Evolutionary conservation across 257 asterid species (phyloP).

Genomic region (Solanum chaucha): DNA sequence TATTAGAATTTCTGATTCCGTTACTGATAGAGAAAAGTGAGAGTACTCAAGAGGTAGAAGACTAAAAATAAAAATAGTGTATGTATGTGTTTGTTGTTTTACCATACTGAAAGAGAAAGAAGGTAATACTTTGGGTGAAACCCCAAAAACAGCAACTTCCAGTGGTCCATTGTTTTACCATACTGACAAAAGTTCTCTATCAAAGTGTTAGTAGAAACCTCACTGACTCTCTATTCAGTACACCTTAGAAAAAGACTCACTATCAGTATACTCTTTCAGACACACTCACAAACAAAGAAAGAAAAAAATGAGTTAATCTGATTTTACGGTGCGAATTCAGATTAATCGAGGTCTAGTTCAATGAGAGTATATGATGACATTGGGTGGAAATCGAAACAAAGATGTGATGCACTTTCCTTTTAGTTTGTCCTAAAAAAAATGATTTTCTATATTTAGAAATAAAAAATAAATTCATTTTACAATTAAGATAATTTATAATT

Average conservation of each 20-base stretch:
- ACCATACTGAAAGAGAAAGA: slow-evolving; percentile 50
- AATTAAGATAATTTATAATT: neutral
- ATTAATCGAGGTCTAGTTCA: neutral
- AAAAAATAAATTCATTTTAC: too few species aligned
- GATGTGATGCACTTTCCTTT: neutral
- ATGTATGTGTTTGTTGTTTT: slow-evolving; percentile 49
- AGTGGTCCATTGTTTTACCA: slow-evolving; percentile 80
- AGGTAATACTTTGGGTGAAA: slow-evolving; percentile 72
- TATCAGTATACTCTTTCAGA: neutral
- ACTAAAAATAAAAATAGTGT: neutral
- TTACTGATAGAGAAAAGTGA: neutral
- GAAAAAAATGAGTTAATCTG: neutral
- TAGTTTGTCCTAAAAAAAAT: neutral
- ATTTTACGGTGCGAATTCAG: neutral
- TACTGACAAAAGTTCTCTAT: slow-evolving; percentile 46
- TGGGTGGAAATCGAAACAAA: neutral
- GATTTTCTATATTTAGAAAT: neutral
- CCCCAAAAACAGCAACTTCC: slow-evolving; percentile 90
- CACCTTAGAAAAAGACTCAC: slow-evolving; percentile 4
- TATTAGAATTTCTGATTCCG: neutral
- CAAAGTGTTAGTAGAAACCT: slow-evolving; percentile 31
- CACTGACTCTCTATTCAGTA: neutral
- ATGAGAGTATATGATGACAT: neutral
- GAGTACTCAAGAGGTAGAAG: slow-evolving; percentile 34
- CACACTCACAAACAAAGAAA: neutral